Evolutionary conservation across 805 yeast species (phyloP), one percentile per base, ranked within the genome.

Genomic region (Wickerhamiella dianesei): DNA sequence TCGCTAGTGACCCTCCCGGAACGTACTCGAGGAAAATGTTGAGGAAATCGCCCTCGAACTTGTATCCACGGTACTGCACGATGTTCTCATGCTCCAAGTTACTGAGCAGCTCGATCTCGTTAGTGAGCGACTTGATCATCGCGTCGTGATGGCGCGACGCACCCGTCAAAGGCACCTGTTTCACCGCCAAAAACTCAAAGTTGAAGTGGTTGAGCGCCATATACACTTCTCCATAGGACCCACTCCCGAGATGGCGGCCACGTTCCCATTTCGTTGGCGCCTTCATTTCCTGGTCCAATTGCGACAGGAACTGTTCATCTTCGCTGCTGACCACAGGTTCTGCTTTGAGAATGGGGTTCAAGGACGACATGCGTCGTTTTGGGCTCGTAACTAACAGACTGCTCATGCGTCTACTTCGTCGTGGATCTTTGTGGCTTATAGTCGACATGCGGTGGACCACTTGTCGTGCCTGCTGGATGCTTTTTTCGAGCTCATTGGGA

Each of bases 131-230:
- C 13, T 52, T 54, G 6, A 51, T 53, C 57, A 63, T 54, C 35
- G 49, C 54, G 36, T 56, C 66, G 41, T 50, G 61, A 8, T 37
- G 44, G 17, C 52, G 55, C 35, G 53, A 56, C 17, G 58, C 71
- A 48, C 49, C 63, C 1, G 82, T 80, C 16, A 88, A 61, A 42
- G 80, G 82, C 1, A 92, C 96, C 61, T 88, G 96, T 59, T 92
- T 92, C 17, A 92, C 96, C 1, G 97, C 98, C 95, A 89, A 85
- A 44, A 92, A 69, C 60, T 87, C 97, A 40, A 98, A 98, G 0
- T 95, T 87, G 32, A 80, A 64, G 1, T 95, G 82, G 60, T 88
- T 85, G 79, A 92, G 78, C 0, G 96, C 98, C 35, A 92, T 67
- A 52, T 82, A 88, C 1, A 92, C 98, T 1, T 85, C 79, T 29